A percentile compares a stretch with the other conserved stretches of the same genome.
Evolutionary conservation across 768 basidiomycete species (phyloP).

Genomic region (Lyophyllum shimeji): DNA sequence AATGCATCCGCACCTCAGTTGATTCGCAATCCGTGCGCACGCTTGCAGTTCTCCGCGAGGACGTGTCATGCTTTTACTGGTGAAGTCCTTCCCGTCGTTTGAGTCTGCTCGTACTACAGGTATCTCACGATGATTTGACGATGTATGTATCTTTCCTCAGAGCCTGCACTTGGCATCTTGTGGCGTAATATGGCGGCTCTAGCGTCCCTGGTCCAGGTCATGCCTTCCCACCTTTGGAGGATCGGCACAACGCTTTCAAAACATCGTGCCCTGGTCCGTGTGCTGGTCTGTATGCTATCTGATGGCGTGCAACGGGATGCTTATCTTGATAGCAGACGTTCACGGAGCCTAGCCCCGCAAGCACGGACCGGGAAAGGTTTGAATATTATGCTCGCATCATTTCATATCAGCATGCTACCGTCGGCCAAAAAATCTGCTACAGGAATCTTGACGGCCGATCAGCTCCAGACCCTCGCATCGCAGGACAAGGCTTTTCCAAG

Average conservation of each 20-base stretch:
- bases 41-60: too few species aligned
- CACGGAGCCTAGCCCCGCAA: background rate
- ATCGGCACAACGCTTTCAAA: background rate
- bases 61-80: too few species aligned
- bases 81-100: too few species aligned
- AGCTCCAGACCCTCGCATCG: background rate
- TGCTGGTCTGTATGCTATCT: background rate
- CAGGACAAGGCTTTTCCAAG: background rate
- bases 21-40: too few species aligned
- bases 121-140: too few species aligned
- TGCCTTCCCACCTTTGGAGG: conserved; percentile 2
- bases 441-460: background rate
- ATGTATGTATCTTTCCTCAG: too few species aligned
- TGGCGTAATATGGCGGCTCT: background rate
- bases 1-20: too few species aligned
- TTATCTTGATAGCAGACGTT: background rate
- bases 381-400: background rate
- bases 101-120: too few species aligned
- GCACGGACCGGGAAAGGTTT: conserved; percentile 1
- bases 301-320: background rate
- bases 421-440: background rate
- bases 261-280: background rate
- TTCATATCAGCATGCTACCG: background rate
- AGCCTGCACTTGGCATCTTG: background rate
- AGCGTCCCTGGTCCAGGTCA: background rate